A percentile compares a stretch with the other conserved stretches of the same genome.
Conservation (phyloP, 2,329 filamentous ascomycete species). For the Bipolaris oryzae region DNA sequence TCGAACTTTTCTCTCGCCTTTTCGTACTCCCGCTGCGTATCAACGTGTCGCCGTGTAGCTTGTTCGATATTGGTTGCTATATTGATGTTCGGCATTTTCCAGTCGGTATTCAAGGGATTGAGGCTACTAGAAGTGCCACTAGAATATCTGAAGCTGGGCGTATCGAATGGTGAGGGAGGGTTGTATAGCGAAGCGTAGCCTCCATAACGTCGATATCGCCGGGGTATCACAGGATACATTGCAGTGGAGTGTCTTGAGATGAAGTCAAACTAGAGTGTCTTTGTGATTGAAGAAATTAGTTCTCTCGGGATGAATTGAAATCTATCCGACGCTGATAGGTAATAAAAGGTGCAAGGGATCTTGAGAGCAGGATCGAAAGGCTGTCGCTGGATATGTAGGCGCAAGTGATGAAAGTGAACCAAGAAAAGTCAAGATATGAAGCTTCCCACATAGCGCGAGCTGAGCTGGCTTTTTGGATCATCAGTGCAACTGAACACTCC, state of each 20-base stretch:
- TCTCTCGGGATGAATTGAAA: too few species aligned
- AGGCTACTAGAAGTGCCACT: neutral
- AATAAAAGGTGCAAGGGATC: neutral
- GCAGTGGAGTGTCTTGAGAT: neutral
- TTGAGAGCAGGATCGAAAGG: neutral
- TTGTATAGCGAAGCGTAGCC: neutral
- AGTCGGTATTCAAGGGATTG: neutral
- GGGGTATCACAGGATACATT: conserved; percentile 11
- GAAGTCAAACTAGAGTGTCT: too few species aligned
- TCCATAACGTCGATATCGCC: neutral
- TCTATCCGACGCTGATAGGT: neutral
- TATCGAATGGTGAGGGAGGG: neutral
- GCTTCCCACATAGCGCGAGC: neutral
- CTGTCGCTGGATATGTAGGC: neutral
- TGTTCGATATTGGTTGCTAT: conserved; percentile 15
- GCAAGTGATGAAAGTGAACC: too few species aligned
- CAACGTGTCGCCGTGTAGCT: conserved; percentile 23
- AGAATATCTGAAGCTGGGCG: neutral
- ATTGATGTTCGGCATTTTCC: neutral
- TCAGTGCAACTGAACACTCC: conserved; percentile 10
- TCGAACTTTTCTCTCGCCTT: conserved; percentile 22
- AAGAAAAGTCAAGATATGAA: neutral
- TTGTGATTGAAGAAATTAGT: neutral
- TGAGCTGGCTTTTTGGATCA: conserved; percentile 8
- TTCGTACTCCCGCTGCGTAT: conserved; percentile 17